These are phyloP conservation scores for Paracamarosporium sp. DNA, from an alignment of 2,329 filamentous ascomycete species.

Conservation along the genomic window DNA sequence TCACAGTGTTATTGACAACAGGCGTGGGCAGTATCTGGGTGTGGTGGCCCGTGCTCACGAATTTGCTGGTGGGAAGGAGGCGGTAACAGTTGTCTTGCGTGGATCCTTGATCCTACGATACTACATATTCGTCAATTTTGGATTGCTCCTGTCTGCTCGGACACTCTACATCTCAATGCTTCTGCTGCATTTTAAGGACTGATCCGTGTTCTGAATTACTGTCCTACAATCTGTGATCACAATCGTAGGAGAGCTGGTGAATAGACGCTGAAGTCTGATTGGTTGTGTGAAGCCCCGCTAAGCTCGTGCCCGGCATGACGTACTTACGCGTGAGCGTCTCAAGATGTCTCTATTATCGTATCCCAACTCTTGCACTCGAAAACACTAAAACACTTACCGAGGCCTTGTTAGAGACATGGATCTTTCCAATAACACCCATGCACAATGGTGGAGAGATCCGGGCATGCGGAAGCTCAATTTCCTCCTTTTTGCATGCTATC, in stretches of 20 bases:
- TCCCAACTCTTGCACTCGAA: background rate
- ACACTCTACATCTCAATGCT: too few species aligned
- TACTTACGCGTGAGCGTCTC: background rate
- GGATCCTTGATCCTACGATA: too few species aligned
- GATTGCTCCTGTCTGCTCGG: too few species aligned
- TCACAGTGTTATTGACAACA: background rate
- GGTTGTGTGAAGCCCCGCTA: background rate
- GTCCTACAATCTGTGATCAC: too few species aligned
- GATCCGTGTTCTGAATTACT: too few species aligned
- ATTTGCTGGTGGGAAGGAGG: too few species aligned
- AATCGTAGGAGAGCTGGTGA: too few species aligned
- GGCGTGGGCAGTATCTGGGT: background rate
- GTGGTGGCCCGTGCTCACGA: background rate
- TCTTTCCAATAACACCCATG: slow-evolving; percentile 15
- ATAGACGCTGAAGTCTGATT: background rate
- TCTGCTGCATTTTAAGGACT: too few species aligned
- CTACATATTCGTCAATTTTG: too few species aligned
- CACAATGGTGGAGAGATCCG: slow-evolving; percentile 22
- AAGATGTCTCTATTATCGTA: background rate
- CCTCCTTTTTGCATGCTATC: slow-evolving; percentile 22
- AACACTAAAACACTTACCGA: too few species aligned
- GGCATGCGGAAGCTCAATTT: slow-evolving; percentile 21
- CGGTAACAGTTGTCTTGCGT: too few species aligned
- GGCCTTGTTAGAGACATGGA: background rate
- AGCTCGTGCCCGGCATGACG: background rate